Base-by-base conservation (phyloP, 768 basidiomycete species). In the Mycena amicta region DNA sequence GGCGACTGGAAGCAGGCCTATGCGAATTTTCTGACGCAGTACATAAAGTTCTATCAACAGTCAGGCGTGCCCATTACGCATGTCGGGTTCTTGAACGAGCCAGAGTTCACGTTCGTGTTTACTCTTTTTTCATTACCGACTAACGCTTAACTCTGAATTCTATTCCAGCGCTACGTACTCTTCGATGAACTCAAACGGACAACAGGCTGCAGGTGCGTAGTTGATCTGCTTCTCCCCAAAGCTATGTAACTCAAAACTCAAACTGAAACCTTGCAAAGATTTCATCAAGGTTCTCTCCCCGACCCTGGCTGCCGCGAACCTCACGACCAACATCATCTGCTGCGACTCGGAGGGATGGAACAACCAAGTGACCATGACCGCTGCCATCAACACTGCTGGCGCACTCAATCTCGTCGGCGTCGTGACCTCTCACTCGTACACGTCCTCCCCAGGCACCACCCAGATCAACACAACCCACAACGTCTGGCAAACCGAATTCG, bases 1-100 rank as follows among this genome's bases (percentile, higher is more conserved):
- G 60, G 60, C 5, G 33, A 57, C 29, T 61, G 60, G 60, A 61
- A 29, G 27, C 60, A 61, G 37, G 60, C 60, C 25, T 61, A 61
- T 28, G 60, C 60, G 8, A 61, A 61, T 16, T 61, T 53, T 28
- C 43, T 61, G 5, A 26, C 28, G 16, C 51, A 53, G 25, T 61
- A 61, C 39, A 43, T 61, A 43, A 53, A 57, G 47, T 57, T 40
- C 46, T 61, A 61, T 55, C 6, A 22, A 18, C 31, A 53, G 25
- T 5, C 22, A 0, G 28, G 28, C 23, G 29, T 61, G 12, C 33
- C 31, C n/a, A 57, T 61, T 13, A 61, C 60, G 22, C 55, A 61
- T 27, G 23, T 61, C 28, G 60, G 60, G 6, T 53, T 61, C n/a
- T 20, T 61, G 1, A 61, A 61, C n/a, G 60, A 61, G 55, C 60